These are phyloP conservation scores for Apiospora phragmitis DNA, from an alignment of 2,329 filamentous ascomycete species.

Conservation along the genomic window DNA sequence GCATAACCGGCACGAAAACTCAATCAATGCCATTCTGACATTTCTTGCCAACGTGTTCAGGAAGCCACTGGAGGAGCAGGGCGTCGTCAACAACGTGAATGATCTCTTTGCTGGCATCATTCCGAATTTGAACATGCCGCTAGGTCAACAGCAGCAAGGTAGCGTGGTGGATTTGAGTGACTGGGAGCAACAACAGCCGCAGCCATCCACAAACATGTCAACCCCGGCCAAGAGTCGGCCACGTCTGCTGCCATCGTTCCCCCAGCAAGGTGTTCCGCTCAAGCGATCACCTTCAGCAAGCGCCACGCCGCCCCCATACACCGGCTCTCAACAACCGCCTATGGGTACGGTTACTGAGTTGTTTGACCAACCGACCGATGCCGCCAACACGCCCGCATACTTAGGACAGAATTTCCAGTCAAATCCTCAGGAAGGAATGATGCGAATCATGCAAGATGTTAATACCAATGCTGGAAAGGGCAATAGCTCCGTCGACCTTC, in stretches of 20 bases:
- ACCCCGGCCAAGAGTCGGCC: slow-evolving; percentile 50
- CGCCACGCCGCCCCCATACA: slow-evolving; percentile 30
- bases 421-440: slow-evolving; percentile 63
- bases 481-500: slow-evolving; percentile 45
- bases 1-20: slow-evolving; percentile 96
- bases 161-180: slow-evolving; percentile 64
- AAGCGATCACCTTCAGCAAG: slow-evolving; percentile 31
- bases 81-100: slow-evolving; percentile 72
- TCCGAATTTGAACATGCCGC: slow-evolving; percentile 51
- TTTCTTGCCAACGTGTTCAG: slow-evolving; percentile 97
- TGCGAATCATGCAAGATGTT: slow-evolving; percentile 65
- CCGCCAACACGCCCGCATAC: slow-evolving; percentile 46
- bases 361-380: slow-evolving; percentile 51
- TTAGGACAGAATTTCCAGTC: slow-evolving; percentile 57
- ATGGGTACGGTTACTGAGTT: slow-evolving; percentile 63
- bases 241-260: slow-evolving; percentile 56
- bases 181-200: slow-evolving; percentile 50
- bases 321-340: slow-evolving; percentile 39
- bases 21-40: slow-evolving; percentile 97
- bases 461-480: slow-evolving; percentile 52
- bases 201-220: slow-evolving; percentile 37
- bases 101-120: slow-evolving; percentile 82
- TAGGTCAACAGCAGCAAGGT: slow-evolving; percentile 43
- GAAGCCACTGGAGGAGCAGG: slow-evolving; percentile 84
- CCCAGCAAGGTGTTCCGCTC: slow-evolving; percentile 32